A percentile compares a stretch with the other conserved stretches of the same genome.
phyloP scores from a whole-genome alignment of 2,329 filamentous ascomycete species.

The Botrytis medusae region DNA sequence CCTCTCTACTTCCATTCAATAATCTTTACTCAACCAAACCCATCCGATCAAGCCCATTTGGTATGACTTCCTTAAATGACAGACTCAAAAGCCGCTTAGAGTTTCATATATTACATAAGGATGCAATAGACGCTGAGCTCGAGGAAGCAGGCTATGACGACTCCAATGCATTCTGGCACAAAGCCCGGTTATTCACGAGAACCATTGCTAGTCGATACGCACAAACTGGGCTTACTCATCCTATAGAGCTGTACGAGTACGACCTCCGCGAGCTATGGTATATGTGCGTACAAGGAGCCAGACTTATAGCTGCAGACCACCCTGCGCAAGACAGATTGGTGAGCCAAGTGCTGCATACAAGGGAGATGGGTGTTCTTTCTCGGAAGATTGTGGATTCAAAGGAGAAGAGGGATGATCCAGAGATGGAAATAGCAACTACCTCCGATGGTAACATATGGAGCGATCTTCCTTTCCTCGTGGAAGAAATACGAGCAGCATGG shows the following conservation, averaged over 20 bases:
- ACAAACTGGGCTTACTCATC: not conserved
- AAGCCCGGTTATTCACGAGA: not conserved
- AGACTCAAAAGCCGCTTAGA: not conserved
- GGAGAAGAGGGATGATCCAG: not conserved
- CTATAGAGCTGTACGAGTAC: not conserved
- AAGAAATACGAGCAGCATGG: not conserved
- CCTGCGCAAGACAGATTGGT: not conserved
- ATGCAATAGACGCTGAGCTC: not conserved
- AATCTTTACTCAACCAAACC: not conserved
- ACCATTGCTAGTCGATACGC: not conserved
- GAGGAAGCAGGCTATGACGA: fast-evolving
- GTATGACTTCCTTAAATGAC: not conserved
- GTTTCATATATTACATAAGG: not conserved
- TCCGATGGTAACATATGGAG: not conserved
- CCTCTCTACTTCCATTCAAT: too few species aligned
- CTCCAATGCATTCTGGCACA: not conserved
- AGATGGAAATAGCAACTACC: not conserved
- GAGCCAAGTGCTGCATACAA: not conserved
- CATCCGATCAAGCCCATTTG: not conserved
- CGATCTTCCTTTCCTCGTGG: not conserved
- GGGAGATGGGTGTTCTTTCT: not conserved
- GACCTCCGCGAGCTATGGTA: not conserved
- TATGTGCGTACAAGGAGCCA: not conserved
- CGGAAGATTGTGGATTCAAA: not conserved
- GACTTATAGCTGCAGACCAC: not conserved